phyloP scores from a whole-genome alignment of 345 rosid genomes.

The Populus davidiana region DNA sequence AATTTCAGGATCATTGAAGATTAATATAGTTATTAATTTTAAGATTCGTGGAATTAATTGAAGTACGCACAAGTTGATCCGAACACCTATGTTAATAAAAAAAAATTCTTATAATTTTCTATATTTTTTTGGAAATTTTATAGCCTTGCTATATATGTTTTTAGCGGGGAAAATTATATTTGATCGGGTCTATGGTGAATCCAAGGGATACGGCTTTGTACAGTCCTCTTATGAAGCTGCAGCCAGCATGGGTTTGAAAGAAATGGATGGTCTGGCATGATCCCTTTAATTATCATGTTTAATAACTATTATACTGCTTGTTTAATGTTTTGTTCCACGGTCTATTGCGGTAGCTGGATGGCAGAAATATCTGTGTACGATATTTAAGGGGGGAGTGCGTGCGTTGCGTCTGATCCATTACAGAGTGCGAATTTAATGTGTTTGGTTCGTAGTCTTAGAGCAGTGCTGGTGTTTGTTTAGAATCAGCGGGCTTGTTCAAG shows the following conservation, averaged over 20 bases:
- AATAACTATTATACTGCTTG: background rate
- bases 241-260: conserved; percentile 51
- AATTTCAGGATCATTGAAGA: fast-evolving
- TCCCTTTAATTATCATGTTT: background rate
- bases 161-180: conserved; percentile 57
- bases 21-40: fast-evolving
- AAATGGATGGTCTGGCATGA: conserved; percentile 59
- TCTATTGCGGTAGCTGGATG: conserved; percentile 53
- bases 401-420: conserved; percentile 5
- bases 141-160: background rate
- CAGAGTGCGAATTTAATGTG: background rate
- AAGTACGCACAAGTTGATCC: fast-evolving
- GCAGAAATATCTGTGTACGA: conserved; percentile 56
- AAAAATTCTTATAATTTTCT: background rate
- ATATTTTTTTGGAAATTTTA: background rate
- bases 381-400: conserved; percentile 22
- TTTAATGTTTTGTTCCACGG: background rate
- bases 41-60: fast-evolving
- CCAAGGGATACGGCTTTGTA: conserved; percentile 79
- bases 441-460: background rate
- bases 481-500: background rate
- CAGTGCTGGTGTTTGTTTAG: background rate
- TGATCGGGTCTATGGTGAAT: conserved; percentile 60
- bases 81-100: too few relatives aligned
- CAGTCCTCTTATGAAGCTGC: conserved; percentile 51